A percentile compares a stretch with the other conserved stretches of the same genome.
phyloP scores from a whole-genome alignment of 768 basidiomycete species.

The Pisolithus orientalis region DNA sequence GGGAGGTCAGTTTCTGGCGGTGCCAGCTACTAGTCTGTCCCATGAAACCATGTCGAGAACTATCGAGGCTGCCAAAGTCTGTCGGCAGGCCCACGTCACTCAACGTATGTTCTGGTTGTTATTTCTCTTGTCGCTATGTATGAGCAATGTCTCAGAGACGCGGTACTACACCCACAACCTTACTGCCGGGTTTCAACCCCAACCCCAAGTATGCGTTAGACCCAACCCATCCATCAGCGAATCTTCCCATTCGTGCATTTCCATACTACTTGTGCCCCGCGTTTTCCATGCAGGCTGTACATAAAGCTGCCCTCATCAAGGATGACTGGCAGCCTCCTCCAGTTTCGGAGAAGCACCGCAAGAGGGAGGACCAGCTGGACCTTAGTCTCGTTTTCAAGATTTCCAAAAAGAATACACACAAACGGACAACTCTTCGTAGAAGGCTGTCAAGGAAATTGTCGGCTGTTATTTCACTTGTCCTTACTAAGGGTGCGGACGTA shows the following conservation, averaged over 20 bases:
- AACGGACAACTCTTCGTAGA: conserved; percentile 1
- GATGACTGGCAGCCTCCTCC: conserved; percentile 14
- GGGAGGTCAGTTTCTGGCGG: neutral
- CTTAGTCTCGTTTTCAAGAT: neutral
- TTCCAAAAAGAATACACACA: conserved; percentile 2
- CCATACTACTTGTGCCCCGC: conserved; percentile 14
- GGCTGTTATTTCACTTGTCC: neutral
- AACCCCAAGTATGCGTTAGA: conserved; percentile 10
- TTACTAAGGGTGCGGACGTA: neutral
- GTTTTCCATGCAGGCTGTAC: conserved; percentile 19
- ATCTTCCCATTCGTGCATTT: conserved; percentile 7
- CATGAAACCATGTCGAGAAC: conserved; percentile 8
- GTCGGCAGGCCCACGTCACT: conserved; percentile 1
- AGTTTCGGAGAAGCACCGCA: conserved; percentile 11
- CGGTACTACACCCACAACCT: conserved; percentile 7
- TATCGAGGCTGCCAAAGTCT: conserved; percentile 9
- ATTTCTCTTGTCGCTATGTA: neutral
- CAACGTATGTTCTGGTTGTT: neutral
- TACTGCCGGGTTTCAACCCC: conserved; percentile 6
- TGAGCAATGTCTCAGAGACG: conserved; percentile 3
- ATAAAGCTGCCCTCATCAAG: conserved; percentile 13
- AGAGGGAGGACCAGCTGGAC: conserved; percentile 1
- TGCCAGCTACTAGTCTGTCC: no score
- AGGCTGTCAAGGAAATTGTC: neutral
- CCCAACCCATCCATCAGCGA: conserved; percentile 14